A percentile compares a stretch with the other conserved stretches of the same genome.
These are phyloP conservation scores for Linaria vulgaris DNA, from an alignment of 257 asterid genomes.

Conservation along the genomic window DNA sequence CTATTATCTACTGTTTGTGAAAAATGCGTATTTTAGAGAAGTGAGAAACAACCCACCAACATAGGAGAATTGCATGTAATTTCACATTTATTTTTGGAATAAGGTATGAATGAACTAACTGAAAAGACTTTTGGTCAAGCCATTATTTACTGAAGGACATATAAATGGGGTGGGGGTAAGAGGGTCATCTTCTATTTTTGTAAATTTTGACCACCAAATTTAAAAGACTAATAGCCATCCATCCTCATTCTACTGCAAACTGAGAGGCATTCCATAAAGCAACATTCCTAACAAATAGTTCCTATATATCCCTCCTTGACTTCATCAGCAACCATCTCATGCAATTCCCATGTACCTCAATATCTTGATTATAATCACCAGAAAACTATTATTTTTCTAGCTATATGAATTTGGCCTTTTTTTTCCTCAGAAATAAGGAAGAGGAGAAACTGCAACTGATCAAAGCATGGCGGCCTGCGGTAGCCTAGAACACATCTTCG, in stretches of 20 bases:
- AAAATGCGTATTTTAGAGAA: no score
- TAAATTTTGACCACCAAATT: slow-evolving; percentile 36
- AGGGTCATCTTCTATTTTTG: no score
- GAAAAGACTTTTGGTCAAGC: no score
- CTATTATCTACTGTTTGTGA: no score
- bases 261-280: slow-evolving; percentile 36
- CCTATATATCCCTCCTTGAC: slow-evolving; percentile 34
- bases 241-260: slow-evolving; percentile 31
- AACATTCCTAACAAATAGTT: slow-evolving; percentile 50
- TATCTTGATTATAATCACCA: background rate
- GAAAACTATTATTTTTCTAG: background rate
- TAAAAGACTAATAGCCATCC: slow-evolving; percentile 50
- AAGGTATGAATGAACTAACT: no score
- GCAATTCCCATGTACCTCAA: slow-evolving; percentile 38
- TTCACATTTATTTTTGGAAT: no score
- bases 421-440: background rate
- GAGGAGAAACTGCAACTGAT: background rate
- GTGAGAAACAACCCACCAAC: no score
- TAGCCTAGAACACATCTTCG: slow-evolving; percentile 55
- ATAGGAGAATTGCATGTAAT: no score
- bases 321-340: slow-evolving; percentile 44
- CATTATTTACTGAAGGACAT: no score
- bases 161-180: no score
- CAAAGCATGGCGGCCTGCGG: slow-evolving; percentile 60
- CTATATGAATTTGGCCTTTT: slow-evolving; percentile 26